Conservation (phyloP, 2,329 filamentous ascomycete genomes). For the Thelonectria discophora region DNA sequence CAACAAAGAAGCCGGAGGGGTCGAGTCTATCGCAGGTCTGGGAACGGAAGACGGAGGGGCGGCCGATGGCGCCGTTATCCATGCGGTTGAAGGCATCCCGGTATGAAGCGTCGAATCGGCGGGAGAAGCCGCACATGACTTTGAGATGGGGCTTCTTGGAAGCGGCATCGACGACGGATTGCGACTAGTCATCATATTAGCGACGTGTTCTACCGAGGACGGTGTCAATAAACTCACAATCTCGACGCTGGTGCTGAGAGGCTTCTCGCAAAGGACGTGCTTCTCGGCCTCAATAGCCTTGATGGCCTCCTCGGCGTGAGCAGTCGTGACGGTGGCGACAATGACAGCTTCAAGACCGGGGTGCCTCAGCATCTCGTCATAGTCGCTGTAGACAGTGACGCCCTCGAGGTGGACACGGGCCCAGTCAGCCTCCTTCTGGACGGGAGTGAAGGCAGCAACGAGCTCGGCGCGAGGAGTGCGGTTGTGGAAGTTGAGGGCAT, state of each 20-base stretch:
- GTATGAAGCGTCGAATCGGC: constrained; percentile 71
- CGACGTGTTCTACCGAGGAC: background rate
- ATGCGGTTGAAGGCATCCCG: constrained; percentile 65
- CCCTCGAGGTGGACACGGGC: constrained; percentile 36
- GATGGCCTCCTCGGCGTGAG: constrained; percentile 41
- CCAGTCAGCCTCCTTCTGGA: constrained; percentile 39
- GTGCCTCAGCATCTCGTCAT: constrained; percentile 42
- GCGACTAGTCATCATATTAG: constrained; percentile 54
- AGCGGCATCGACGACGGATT: constrained; percentile 67
- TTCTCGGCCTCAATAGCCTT: constrained; percentile 41
- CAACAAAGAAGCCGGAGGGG: constrained; percentile 73
- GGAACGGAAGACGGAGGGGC: constrained; percentile 67
- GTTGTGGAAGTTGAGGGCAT: constrained; percentile 41
- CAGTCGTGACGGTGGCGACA: constrained; percentile 40
- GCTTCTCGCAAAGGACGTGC: constrained; percentile 42
- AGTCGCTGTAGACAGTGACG: constrained; percentile 37
- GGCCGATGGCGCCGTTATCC: constrained; percentile 64
- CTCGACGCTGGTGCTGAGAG: constrained; percentile 52
- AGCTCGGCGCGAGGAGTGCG: constrained; percentile 38
- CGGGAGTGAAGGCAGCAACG: constrained; percentile 40
- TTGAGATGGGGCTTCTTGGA: constrained; percentile 67
- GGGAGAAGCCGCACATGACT: constrained; percentile 61
- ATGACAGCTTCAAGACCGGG: constrained; percentile 41
- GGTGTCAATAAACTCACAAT: constrained; percentile 53
- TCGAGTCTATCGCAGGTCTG: constrained; percentile 76